Conservation (phyloP, 331 rosid species). For the Telfairia occidentalis region DNA sequence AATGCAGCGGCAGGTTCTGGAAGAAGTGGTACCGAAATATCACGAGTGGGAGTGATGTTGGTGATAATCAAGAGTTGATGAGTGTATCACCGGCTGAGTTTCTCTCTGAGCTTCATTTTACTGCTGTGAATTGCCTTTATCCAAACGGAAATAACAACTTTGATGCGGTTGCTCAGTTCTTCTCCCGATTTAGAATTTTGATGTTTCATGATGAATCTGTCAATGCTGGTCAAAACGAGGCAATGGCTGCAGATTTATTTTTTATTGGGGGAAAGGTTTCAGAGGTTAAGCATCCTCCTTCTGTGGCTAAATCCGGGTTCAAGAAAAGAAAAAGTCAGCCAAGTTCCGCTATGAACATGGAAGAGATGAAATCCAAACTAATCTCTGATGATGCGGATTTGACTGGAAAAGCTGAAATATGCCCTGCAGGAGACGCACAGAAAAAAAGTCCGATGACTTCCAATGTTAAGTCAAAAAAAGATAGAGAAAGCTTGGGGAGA, state of each 20-base stretch:
- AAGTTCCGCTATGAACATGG: not conserved
- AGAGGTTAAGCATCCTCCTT: constrained; percentile 11
- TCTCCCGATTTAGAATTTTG: constrained; percentile 57
- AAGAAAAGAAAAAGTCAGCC: constrained; percentile 25
- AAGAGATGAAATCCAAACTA: constrained; percentile 5
- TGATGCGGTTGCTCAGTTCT: constrained; percentile 52
- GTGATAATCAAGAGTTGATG: constrained; percentile 28
- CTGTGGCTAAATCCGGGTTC: constrained; percentile 19
- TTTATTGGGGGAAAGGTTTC: constrained; percentile 16
- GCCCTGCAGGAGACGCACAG: not conserved
- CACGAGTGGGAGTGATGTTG: constrained; percentile 16
- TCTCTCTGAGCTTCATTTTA: constrained; percentile 58
- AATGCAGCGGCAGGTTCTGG: constrained; percentile 45
- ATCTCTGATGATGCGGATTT: constrained; percentile 8
- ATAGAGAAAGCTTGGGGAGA: constrained; percentile 21
- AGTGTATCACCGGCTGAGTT: constrained; percentile 35
- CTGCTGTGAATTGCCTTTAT: constrained; percentile 52
- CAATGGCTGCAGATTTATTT: constrained; percentile 17
- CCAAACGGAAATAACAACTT: constrained; percentile 28
- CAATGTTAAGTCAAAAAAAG: constrained; percentile 25
- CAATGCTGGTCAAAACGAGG: constrained; percentile 21
- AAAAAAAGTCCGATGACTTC: not conserved
- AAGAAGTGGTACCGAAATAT: constrained; percentile 56
- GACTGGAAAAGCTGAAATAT: constrained; percentile 12
- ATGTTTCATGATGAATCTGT: constrained; percentile 48